A percentile compares a stretch with the other conserved stretches of the same genome.
Conservation (phyloP, 306 rosid genomes). For the Coriaria nepalensis region DNA sequence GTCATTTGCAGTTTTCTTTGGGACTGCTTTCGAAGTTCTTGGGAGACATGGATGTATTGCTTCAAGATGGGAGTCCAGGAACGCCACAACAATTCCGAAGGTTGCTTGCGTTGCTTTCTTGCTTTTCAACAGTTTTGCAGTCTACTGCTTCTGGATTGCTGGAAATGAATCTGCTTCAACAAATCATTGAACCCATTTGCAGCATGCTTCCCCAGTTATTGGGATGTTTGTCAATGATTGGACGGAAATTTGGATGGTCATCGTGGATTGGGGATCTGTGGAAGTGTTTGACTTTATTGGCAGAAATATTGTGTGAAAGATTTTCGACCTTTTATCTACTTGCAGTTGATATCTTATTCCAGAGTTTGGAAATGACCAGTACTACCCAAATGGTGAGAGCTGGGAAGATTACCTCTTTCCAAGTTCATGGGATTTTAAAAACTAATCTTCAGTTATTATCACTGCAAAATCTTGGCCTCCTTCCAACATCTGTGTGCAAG, state of each 20-base stretch:
- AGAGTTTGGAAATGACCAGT: constrained; percentile 45
- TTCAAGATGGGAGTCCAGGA: constrained; percentile 79
- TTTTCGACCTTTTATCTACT: constrained; percentile 59
- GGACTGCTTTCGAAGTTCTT: constrained; percentile 72
- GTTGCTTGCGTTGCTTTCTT: constrained; percentile 65
- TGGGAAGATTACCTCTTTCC: constrained; percentile 46
- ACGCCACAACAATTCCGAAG: constrained; percentile 64
- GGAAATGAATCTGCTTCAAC: constrained; percentile 75
- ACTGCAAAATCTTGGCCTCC: constrained; percentile 72
- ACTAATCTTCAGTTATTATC: constrained; percentile 85
- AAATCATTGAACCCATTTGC: constrained; percentile 63
- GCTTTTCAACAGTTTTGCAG: constrained; percentile 74
- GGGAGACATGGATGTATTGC: constrained; percentile 91
- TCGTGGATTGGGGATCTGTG: constrained; percentile 86
- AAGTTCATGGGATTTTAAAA: constrained; percentile 85
- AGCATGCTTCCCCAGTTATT: constrained; percentile 60
- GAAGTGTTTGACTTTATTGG: constrained; percentile 88
- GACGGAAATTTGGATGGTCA: constrained; percentile 82
- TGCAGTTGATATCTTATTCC: constrained; percentile 63
- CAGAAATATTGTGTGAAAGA: constrained; percentile 65
- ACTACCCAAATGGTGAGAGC: constrained; percentile 21
- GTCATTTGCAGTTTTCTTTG: constrained; percentile 60
- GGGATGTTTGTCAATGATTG: constrained; percentile 66
- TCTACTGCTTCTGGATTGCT: constrained; percentile 83
- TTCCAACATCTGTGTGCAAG: constrained; percentile 53